Evolutionary conservation across 1,284 basidiomycete species (phyloP).

Genomic region (Ceratobasidium sp.): DNA sequence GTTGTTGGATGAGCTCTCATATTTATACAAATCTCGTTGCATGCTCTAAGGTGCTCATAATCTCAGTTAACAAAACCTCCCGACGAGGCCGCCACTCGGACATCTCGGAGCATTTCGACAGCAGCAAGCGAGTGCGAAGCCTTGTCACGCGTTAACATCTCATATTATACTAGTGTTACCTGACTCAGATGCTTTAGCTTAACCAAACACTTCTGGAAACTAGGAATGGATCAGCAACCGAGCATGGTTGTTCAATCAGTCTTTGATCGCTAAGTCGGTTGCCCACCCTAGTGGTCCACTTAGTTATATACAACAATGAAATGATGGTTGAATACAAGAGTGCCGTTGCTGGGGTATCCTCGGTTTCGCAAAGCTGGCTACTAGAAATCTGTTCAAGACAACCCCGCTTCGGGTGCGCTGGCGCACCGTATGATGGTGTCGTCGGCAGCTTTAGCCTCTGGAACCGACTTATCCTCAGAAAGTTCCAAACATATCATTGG

Average conservation of each 20-base stretch:
- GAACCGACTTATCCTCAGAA: slow-evolving; percentile 3
- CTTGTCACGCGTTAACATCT: neutral
- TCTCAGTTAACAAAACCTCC: neutral
- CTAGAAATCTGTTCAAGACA: slow-evolving; percentile 1
- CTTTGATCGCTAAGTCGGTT: neutral
- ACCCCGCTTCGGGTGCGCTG: neutral
- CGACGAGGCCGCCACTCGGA: slow-evolving; percentile 20
- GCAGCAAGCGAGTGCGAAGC: slow-evolving; percentile 6
- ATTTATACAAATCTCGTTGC: neutral
- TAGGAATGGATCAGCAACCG: neutral
- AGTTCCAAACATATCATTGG: too few species aligned
- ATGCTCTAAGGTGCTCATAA: neutral
- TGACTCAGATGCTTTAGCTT: neutral
- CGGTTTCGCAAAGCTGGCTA: slow-evolving; percentile 4
- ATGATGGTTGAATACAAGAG: neutral
- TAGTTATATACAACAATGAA: neutral
- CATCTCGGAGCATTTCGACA: neutral
- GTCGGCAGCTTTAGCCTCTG: neutral
- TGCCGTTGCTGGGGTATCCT: neutral
- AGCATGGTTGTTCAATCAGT: neutral
- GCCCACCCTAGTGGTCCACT: too few species aligned
- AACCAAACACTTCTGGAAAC: slow-evolving; percentile 1
- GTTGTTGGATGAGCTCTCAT: neutral
- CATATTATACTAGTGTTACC: neutral
- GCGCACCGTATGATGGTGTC: neutral